A percentile compares a stretch with the other conserved stretches of the same genome.
These are phyloP conservation scores for Prunus armeniaca DNA, from an alignment of 306 rosid genomes.

Conservation along the genomic window DNA sequence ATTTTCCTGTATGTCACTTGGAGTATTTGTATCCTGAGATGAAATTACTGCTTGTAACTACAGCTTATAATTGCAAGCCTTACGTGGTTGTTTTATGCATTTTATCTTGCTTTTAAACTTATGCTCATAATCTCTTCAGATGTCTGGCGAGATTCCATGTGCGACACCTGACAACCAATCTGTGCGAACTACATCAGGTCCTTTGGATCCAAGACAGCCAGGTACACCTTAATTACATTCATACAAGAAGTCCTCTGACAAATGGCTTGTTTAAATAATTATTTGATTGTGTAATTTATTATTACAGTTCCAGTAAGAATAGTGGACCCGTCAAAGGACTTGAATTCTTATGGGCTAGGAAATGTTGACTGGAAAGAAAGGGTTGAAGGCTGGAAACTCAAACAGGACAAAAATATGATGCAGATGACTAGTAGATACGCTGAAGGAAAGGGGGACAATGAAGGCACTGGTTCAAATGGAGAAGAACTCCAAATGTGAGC, in stretches of 20 bases:
- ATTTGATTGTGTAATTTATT: slow-evolving; percentile 21
- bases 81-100: background rate
- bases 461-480: slow-evolving; percentile 98
- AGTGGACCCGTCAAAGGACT: slow-evolving; percentile 93
- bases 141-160: slow-evolving; percentile 92
- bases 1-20: background rate
- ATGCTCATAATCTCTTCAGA: slow-evolving; percentile 37
- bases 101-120: background rate
- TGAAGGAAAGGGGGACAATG: slow-evolving; percentile 93
- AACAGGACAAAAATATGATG: slow-evolving; percentile 84
- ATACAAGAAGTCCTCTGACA: background rate
- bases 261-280: slow-evolving; percentile 13
- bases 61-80: background rate
- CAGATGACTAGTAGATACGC: slow-evolving; percentile 69
- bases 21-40: background rate
- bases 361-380: slow-evolving; percentile 99
- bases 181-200: slow-evolving; percentile 87
- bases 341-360: slow-evolving; percentile 94
- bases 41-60: background rate
- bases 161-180: slow-evolving; percentile 89
- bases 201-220: slow-evolving; percentile 95
- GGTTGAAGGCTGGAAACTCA: slow-evolving; percentile 97
- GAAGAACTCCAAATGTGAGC: slow-evolving; percentile 95
- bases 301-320: slow-evolving; percentile 82
- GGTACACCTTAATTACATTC: slow-evolving; percentile 40